Base-by-base conservation (phyloP, 192 early-diverging fungal species). In the Borealophlyctis nickersoniae region DNA sequence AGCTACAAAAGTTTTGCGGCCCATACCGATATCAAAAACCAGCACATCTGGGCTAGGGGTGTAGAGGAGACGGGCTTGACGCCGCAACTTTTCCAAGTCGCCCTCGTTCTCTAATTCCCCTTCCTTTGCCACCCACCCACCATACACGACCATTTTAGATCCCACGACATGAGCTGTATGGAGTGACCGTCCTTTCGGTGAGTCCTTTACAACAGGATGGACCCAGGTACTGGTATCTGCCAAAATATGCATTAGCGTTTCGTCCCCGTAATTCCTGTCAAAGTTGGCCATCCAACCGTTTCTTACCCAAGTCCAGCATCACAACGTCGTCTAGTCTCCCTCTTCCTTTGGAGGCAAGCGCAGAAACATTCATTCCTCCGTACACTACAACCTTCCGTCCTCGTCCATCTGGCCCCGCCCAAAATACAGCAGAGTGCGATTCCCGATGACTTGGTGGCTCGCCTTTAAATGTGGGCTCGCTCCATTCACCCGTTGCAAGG, bases 111-210 rank as follows among this genome's bases (percentile, higher is more conserved):
- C n/a, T n/a, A n/a, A n/a, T 19, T 45, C 39, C 9, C 9, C 39
- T 19, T 45, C 39, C 39, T 45, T 45, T 19, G 19, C 39, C 19
- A 45, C 52, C 57, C 33, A 14, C 14, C 66, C 66, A 2, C 66
- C 66, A 32, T 55, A 62, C 4, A 69, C 59, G n/a, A 62, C 32
- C 66, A 69, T 62, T 32, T 55, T 69, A 29, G 16, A 13, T 1
- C 36, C 52, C 39, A 30, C 49, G 4, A 69, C 32, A 55, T 13
- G 19, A 13, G 59, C 50, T 2, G 66, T 53, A 33, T 69, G 66
- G 19, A 27, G 19, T 4, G 66, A 51, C 1, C 66, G 66, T 14
- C 58, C 66, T n/a, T n/a, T n/a, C n/a, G n/a, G n/a, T n/a, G n/a
- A n/a, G n/a, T n/a, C n/a, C n/a, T n/a, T n/a, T n/a, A n/a, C n/a